phyloP scores from a whole-genome alignment of 495 filamentous ascomycete species.

The Neurospora sp. region DNA sequence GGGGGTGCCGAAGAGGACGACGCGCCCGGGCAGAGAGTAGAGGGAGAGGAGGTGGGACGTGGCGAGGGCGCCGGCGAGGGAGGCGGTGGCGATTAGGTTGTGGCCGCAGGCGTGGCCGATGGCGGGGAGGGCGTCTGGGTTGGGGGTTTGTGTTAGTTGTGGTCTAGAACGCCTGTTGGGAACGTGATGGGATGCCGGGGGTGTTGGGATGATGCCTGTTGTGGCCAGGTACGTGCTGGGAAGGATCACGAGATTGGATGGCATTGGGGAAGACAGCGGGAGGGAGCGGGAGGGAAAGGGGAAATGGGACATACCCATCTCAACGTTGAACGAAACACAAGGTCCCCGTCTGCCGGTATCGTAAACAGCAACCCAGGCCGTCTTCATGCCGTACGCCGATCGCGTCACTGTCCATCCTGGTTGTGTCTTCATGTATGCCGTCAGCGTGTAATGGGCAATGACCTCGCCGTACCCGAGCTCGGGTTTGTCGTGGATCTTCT shows the following conservation, averaged over 20 bases:
- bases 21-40: constrained; percentile 41
- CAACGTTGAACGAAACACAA: constrained; percentile 46
- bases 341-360: constrained; percentile 37
- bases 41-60: constrained; percentile 38
- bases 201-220: not conserved
- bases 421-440: constrained; percentile 39
- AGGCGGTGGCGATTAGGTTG: constrained; percentile 57
- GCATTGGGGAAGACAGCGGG: no score
- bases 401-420: constrained; percentile 46
- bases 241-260: no score
- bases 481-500: constrained; percentile 50
- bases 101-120: constrained; percentile 62
- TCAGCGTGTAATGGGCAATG: constrained; percentile 47
- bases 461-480: constrained; percentile 49
- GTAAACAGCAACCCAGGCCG: constrained; percentile 47
- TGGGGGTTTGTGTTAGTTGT: not conserved
- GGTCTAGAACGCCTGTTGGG: not conserved
- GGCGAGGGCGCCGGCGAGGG: constrained; percentile 49
- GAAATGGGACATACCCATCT: constrained; percentile 34
- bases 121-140: constrained; percentile 41
- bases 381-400: constrained; percentile 43
- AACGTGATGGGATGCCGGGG: no score
- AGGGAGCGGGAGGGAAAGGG: no score
- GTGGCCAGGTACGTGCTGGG: not conserved
- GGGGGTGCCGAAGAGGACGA: constrained; percentile 57